Percentiles rank a stretch among this genome's conserved stretches.
Evolutionary conservation across 179 eudicot genomes (phyloP).

Genomic region (Dionaea muscipula): DNA sequence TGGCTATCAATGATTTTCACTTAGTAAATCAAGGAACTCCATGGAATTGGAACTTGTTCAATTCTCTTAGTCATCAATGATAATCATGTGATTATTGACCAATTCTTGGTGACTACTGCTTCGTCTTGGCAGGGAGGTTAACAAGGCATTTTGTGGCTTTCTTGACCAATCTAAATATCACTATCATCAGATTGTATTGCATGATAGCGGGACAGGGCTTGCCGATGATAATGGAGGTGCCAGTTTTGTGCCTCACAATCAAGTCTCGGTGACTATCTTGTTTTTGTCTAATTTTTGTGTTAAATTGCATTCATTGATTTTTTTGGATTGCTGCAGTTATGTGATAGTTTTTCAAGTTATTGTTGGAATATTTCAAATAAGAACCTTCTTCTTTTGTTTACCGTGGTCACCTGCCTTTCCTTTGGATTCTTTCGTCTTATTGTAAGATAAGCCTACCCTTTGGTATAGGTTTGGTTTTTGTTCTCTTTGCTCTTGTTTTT

Average conservation of each 20-base stretch:
- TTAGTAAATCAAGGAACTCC: no score
- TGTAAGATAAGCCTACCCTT: conserved; percentile 1
- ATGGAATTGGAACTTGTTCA: neutral
- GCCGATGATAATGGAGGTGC: conserved; percentile 17
- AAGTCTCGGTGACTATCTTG: conserved; percentile 22
- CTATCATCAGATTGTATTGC: conserved; percentile 23
- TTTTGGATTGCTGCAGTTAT: neutral
- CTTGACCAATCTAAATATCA: conserved; percentile 30
- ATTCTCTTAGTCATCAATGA: neutral
- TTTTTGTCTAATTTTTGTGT: no score
- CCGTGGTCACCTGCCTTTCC: neutral
- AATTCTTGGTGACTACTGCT: neutral
- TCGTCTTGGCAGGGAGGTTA: conserved; percentile 53
- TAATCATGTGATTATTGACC: neutral
- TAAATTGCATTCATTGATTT: neutral
- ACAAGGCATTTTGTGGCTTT: conserved; percentile 96
- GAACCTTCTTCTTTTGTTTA: neutral
- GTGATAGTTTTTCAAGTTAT: neutral
- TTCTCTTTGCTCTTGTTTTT: neutral
- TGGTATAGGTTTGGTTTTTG: conserved; percentile 1
- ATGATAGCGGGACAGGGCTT: conserved; percentile 12
- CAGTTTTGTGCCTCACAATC: conserved; percentile 16
- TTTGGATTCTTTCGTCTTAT: neutral
- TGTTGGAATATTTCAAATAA: neutral
- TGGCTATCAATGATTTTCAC: no score